A percentile compares a stretch with the other conserved stretches of the same genome.
phyloP scores from a whole-genome alignment of 148 eudicot species.

The Vaccinium darrowii region DNA sequence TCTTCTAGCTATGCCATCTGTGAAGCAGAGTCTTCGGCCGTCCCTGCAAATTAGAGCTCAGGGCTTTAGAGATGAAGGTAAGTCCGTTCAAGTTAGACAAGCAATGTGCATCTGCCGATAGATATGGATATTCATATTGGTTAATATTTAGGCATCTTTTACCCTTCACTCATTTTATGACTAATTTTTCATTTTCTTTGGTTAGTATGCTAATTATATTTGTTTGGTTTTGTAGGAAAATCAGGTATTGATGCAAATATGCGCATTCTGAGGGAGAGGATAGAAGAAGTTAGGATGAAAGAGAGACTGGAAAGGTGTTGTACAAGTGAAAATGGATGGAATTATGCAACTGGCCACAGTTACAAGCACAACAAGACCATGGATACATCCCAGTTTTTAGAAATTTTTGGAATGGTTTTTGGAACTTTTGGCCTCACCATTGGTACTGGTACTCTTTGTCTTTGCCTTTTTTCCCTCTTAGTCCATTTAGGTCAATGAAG shows the following conservation, averaged over 20 bases:
- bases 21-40: not conserved
- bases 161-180: no score
- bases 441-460: constrained; percentile 22
- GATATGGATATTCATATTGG: no score
- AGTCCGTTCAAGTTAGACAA: not conserved
- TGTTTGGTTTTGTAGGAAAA: not conserved
- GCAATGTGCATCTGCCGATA: not conserved
- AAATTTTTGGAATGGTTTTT: constrained; percentile 21
- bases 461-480: constrained; percentile 27
- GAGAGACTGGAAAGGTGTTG: constrained; percentile 37
- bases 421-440: constrained; percentile 35
- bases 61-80: constrained; percentile 34
- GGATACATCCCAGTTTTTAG: constrained; percentile 10
- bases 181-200: not conserved
- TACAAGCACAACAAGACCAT: not conserved
- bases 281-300: constrained; percentile 31
- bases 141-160: no score
- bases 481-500: not conserved
- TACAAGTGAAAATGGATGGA: constrained; percentile 33
- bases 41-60: constrained; percentile 29
- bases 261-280: constrained; percentile 26
- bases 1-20: not conserved
- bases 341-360: constrained; percentile 11
- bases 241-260: not conserved
- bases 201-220: not conserved